Base-by-base conservation (phyloP, 1,284 basidiomycete species). In the Sporisorium graminicola region DNA sequence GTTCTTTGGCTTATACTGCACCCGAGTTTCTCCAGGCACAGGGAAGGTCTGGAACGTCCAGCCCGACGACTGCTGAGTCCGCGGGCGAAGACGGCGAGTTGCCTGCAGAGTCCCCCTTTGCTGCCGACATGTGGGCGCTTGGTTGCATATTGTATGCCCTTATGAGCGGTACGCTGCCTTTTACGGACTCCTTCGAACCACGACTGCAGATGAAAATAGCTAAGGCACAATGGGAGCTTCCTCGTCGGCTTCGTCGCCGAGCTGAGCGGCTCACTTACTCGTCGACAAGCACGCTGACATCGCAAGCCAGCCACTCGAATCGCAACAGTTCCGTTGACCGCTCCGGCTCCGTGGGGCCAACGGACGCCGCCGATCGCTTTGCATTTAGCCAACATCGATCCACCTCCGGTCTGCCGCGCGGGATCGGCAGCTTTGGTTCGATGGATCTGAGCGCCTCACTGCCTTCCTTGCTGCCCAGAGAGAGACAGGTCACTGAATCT, bases 61-160 rank as follows among this genome's bases (percentile, higher is more conserved):
- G 63, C 22, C 66, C 74, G 13, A 24, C 53, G 14, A 35, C 58
- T 20, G 61, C 40, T 40, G 67, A 63, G 5, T 27, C 52, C 1
- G 35, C 55, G 24, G 37, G 50, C 8, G 51, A 61, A 13, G 64
- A 64, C 0, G 50, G 14, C 22, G 66, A 61, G 12, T 20, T 65
- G 63, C 46, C 51, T 20, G 47, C 55, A 24, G 62, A 66, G 47
- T 77, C 79, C 2, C 80, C 80, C 24, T 82, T 71, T 54, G 79
- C 81, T 13, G 63, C 68, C 14, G 81, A 83, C 52, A 81, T 82
- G 76, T 83, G 81, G 81, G 78, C 80, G 8, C 59, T 82, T 10
- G 81, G 81, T 24, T 83, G 81, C 58, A 79, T 83, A 27, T 58
- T 82, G 5, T 82, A 83, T 33, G 81, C 81, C 12, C 63, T 83